phyloP scores from a whole-genome alignment of 164 flowering plant genomes.

The Magnolia sinica region DNA sequence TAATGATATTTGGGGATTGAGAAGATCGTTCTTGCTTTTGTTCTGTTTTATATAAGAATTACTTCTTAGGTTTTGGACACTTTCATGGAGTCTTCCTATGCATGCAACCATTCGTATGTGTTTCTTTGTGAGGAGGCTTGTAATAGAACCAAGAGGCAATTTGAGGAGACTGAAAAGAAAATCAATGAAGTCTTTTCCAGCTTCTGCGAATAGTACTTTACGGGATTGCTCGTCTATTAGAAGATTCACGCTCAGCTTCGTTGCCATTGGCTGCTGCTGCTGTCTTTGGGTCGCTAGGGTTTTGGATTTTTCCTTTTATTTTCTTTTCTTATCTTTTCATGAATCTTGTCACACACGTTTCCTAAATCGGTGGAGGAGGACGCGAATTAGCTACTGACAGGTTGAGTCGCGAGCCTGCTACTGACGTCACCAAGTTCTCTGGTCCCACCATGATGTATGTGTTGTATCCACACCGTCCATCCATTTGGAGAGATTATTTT shows the following conservation, averaged over 20 bases:
- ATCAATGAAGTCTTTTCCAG: constrained; percentile 4
- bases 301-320: too few relatives aligned
- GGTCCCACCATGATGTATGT: too few relatives aligned
- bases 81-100: constrained; percentile 7
- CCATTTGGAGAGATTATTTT: too few relatives aligned
- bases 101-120: neutral
- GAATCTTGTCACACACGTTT: too few relatives aligned
- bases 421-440: too few relatives aligned
- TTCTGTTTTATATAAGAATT: neutral
- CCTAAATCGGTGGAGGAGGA: too few relatives aligned
- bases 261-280: too few relatives aligned
- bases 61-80: neutral
- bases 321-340: too few relatives aligned
- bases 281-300: too few relatives aligned
- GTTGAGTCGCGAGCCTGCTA: too few relatives aligned
- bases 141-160: neutral
- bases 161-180: constrained; percentile 3
- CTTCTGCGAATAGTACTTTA: constrained; percentile 4
- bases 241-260: constrained; percentile 1
- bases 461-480: too few relatives aligned
- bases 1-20: neutral
- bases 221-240: neutral
- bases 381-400: too few relatives aligned
- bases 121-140: neutral
- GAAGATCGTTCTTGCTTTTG: neutral